Conservation (phyloP, 1,284 basidiomycete genomes). For the Puccinia polysora region DNA sequence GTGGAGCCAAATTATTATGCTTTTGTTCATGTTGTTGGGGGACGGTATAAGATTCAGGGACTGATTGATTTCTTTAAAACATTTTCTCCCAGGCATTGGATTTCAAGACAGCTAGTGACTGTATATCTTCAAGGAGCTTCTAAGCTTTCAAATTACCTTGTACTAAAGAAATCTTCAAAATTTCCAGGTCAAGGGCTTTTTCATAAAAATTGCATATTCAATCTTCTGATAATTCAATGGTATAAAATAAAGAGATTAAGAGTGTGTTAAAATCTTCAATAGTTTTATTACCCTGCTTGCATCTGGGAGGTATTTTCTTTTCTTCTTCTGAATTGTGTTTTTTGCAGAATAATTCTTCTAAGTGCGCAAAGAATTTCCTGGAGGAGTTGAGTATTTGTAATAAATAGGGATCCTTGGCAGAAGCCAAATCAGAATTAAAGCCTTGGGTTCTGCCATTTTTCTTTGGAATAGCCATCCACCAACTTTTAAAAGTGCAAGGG, state of each 20-base stretch:
- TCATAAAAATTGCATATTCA: background rate
- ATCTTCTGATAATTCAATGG: background rate
- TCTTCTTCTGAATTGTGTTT: background rate
- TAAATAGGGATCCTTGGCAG: conserved; percentile 2
- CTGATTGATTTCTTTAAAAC: too few relatives aligned
- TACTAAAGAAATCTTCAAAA: too few relatives aligned
- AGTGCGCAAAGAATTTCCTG: background rate
- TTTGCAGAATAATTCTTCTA: background rate
- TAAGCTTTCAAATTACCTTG: too few relatives aligned
- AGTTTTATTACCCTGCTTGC: background rate
- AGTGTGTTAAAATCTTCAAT: background rate
- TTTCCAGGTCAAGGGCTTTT: too few relatives aligned
- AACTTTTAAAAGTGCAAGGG: background rate
- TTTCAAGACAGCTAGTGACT: too few relatives aligned
- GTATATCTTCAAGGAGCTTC: too few relatives aligned
- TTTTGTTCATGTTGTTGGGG: too few relatives aligned
- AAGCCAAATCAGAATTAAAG: background rate
- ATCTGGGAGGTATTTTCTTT: background rate
- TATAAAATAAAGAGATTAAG: background rate
- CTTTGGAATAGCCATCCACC: background rate
- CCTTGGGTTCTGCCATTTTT: background rate
- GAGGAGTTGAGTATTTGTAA: background rate
- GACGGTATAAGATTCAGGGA: too few relatives aligned
- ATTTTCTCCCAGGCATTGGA: too few relatives aligned
- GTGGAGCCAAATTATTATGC: too few relatives aligned